A percentile compares a stretch with the other conserved stretches of the same genome.
Conservation (phyloP, 164 flowering plant genomes). For the Euptelea pleiosperma region DNA sequence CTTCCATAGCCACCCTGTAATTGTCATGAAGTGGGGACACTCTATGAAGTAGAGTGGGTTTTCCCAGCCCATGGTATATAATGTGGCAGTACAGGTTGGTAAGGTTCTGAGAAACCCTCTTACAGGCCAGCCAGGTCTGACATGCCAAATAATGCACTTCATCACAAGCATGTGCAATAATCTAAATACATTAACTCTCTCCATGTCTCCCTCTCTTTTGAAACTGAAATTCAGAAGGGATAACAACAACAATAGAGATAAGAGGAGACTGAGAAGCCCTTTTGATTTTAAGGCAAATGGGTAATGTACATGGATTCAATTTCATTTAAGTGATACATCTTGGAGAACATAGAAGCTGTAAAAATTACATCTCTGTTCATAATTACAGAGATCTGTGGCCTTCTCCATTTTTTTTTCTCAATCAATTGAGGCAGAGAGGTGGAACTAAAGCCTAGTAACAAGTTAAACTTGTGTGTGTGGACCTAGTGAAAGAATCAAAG, state of each 20-base stretch:
- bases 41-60: constrained; percentile 4
- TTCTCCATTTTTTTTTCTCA: constrained; percentile 3
- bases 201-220: background rate
- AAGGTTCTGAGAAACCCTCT: background rate
- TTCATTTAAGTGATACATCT: constrained; percentile 7
- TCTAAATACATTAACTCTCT: too few species aligned
- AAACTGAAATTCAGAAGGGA: background rate
- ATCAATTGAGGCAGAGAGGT: background rate
- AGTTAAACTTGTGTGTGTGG: constrained; percentile 4
- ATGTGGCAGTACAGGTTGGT: constrained; percentile 10
- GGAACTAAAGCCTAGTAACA: background rate
- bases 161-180: constrained; percentile 7
- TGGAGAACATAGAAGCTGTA: constrained; percentile 11
- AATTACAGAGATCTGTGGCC: constrained; percentile 8
- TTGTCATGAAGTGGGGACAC: background rate
- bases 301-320: constrained; percentile 9
- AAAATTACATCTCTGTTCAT: constrained; percentile 10
- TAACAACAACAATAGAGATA: background rate
- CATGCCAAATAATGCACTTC: constrained; percentile 15
- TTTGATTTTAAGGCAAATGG: constrained; percentile 2
- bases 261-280: background rate
- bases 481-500: constrained; percentile 5
- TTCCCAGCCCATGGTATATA: constrained; percentile 4
- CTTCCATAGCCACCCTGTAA: too few species aligned
- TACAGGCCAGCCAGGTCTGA: constrained; percentile 26